Percentiles rank a stretch among this genome's conserved stretches.
Evolutionary conservation across 257 asterid genomes (phyloP).

Genomic region (Ligustrum vulgare): DNA sequence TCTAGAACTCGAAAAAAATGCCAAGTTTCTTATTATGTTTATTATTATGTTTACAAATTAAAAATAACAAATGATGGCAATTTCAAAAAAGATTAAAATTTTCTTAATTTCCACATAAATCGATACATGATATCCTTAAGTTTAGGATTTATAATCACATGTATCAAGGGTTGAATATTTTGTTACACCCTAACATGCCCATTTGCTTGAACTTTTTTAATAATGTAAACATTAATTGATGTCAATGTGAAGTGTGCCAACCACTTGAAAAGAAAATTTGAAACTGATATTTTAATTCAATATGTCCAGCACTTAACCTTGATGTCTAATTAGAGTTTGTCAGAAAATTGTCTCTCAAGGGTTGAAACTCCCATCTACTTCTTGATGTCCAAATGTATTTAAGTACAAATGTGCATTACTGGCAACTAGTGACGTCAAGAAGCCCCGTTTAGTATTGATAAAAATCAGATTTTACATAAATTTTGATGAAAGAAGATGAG

Average conservation of each 20-base stretch:
- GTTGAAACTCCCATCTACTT: neutral
- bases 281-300: constrained; percentile 18
- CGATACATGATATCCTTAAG: neutral
- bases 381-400: neutral
- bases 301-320: neutral
- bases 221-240: neutral
- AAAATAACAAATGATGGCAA: neutral
- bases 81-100: too few species aligned
- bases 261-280: constrained; percentile 27
- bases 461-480: too few species aligned
- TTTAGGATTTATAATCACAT: constrained; percentile 32
- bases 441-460: too few species aligned
- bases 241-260: constrained; percentile 13
- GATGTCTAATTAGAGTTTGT: neutral
- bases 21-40: too few species aligned
- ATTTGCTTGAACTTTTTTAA: constrained; percentile 21
- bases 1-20: neutral
- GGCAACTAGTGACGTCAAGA: too few species aligned
- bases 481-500: too few species aligned
- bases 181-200: constrained; percentile 22
- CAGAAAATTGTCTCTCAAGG: neutral
- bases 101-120: neutral
- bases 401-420: neutral
- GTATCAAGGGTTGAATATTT: constrained; percentile 28
- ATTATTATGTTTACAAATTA: neutral